These are phyloP conservation scores for Ganoderma sp. DNA, from an alignment of 1,284 basidiomycete genomes.

Conservation along the genomic window DNA sequence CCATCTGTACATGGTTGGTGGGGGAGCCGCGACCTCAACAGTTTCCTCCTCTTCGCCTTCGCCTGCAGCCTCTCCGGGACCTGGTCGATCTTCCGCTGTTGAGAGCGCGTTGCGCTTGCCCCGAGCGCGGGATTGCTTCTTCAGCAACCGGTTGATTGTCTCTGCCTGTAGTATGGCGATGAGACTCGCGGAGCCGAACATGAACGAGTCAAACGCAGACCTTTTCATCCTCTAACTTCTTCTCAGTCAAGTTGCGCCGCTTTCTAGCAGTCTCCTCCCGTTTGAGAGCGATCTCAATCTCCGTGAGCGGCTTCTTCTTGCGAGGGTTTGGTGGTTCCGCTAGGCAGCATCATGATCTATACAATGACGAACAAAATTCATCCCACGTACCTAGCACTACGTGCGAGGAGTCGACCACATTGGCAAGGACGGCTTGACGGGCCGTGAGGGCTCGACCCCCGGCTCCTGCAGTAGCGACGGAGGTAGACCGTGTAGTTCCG, in stretches of 20 bases:
- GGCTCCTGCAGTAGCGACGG: conserved; percentile 41
- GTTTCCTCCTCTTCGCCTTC: conserved; percentile 42
- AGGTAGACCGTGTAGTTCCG: conserved; percentile 40
- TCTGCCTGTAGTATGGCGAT: conserved; percentile 58
- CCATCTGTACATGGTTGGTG: conserved; percentile 68
- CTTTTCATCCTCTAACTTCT: conserved; percentile 93
- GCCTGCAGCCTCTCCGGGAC: conserved; percentile 41
- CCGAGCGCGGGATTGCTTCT: conserved; percentile 80
- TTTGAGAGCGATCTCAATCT: conserved; percentile 80
- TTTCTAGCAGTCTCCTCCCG: conserved; percentile 88
- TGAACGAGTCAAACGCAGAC: conserved; percentile 43
- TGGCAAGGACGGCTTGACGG: conserved; percentile 74
- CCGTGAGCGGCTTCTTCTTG: conserved; percentile 82
- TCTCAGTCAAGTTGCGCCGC: conserved; percentile 85
- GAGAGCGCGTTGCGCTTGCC: conserved; percentile 63
- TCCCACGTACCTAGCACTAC: conserved; percentile 53
- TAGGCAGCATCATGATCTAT: conserved; percentile 21
- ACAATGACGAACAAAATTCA: not conserved
- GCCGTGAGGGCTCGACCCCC: conserved; percentile 63
- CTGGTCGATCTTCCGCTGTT: conserved; percentile 53
- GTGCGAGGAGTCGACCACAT: conserved; percentile 67
- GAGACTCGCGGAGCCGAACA: not conserved
- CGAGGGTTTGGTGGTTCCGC: conserved; percentile 54
- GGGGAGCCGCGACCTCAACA: conserved; percentile 30
- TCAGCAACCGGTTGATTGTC: conserved; percentile 90